Evolutionary conservation across 768 basidiomycete species (phyloP), one percentile per base, ranked within the genome.

Genomic region (Boletus subparvulus): DNA sequence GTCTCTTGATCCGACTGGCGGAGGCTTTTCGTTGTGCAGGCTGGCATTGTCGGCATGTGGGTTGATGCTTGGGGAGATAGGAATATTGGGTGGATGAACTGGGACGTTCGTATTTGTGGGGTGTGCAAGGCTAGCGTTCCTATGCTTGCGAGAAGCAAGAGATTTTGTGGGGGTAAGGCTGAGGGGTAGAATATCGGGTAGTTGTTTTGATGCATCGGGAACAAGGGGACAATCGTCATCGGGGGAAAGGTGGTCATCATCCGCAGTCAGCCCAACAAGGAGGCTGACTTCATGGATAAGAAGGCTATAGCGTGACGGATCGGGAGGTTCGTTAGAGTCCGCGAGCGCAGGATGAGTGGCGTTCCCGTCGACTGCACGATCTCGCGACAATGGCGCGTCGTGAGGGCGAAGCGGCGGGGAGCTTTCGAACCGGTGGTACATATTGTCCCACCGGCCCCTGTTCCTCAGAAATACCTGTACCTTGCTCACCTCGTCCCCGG

Each of bases 241-340:
- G 26, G 50, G 41, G 3, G 49, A 44, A n/a, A 46, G 33, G 33
- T 39, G 35, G 21, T 58, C 62, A 17, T 69, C 53, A 2, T 70
- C 69, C 2, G 55, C 17, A 7, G 71, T n/a, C 19, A 72, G 47
- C 21, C 70, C 72, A 14, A 73, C 63, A 43, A 72, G 71, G 39
- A 67, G 60, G 50, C 70, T 67, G 16, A 73, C 68, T 30, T 73
- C 72, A 16, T 67, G 64, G 32, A 72, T 64, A 35, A 72, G 68
- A 47, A 61, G 48, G 55, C 72, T 72, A 28, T 53, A 73, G 37
- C 60, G 62, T 2, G 61, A 59, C 17, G 60, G 32, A 24, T 68
- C 65, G n/a, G 19, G 32, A 45, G 24, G 44, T 6, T 52, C 36
- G 30, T 39, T 21, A 10, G 24, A n/a, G n/a, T 59, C 47, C 19